Percentiles rank a stretch among this genome's conserved stretches.
Conservation (phyloP, 306 rosid species). For the Dryas octopetala region DNA sequence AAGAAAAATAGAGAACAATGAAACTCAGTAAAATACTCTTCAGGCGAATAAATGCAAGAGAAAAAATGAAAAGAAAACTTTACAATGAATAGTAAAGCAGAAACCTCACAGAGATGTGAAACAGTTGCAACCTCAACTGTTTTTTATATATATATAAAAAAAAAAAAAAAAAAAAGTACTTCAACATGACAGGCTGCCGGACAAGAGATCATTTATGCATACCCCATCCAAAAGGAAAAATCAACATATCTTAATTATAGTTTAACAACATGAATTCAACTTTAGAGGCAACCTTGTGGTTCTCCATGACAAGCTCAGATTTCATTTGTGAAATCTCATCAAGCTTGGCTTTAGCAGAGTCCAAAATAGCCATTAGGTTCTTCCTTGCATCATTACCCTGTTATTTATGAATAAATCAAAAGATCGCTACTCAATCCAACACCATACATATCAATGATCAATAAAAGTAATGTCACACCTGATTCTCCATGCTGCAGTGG, state of each 20-base stretch:
- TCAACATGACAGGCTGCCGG: neutral
- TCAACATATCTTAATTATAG: conserved; percentile 1
- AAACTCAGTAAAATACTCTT: neutral
- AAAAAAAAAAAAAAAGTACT: neutral
- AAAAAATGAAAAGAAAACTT: neutral
- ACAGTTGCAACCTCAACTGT: neutral
- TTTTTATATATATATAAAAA: neutral
- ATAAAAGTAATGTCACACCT: conserved; percentile 42
- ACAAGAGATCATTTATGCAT: neutral
- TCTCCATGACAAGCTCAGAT: conserved; percentile 52
- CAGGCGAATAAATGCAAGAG: neutral
- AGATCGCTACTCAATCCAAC: conserved; percentile 27
- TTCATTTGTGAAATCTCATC: conserved; percentile 53
- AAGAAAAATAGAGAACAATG: neutral
- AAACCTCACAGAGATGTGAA: neutral
- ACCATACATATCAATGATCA: conserved; percentile 15
- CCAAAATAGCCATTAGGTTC: conserved; percentile 47
- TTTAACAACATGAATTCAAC: conserved; percentile 20
- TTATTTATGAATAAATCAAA: conserved; percentile 31
- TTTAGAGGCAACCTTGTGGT: conserved; percentile 52
- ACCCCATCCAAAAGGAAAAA: conserved; percentile 5
- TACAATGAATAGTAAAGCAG: conserved; percentile 2
- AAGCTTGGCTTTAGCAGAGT: conserved; percentile 67
- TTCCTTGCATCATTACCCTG: conserved; percentile 57
- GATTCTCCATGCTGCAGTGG: conserved; percentile 32